Evolutionary conservation across 2,329 filamentous ascomycete species (phyloP).

Genomic region (Fusarium setosum): DNA sequence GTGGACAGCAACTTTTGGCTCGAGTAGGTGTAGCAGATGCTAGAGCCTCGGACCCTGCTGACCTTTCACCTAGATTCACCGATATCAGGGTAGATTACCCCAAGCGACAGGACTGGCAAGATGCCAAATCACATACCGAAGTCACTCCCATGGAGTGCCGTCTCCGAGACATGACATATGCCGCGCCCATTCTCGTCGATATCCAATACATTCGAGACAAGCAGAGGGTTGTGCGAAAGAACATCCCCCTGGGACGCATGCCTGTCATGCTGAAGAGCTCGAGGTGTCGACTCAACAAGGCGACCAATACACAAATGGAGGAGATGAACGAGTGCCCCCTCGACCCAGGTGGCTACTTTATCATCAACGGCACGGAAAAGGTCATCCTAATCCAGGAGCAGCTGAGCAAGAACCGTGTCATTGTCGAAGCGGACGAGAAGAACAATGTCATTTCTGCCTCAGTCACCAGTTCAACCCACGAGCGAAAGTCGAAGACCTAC

Average conservation of each 20-base stretch:
- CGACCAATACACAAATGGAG: constrained; percentile 89
- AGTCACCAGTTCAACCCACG: constrained; percentile 96
- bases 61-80: constrained; percentile 66
- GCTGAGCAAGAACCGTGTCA: constrained; percentile 98
- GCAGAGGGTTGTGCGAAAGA: constrained; percentile 77
- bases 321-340: constrained; percentile 94
- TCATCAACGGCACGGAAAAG: constrained; percentile 97
- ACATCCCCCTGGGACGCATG: constrained; percentile 87
- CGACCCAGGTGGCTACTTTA: constrained; percentile 97
- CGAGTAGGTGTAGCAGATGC: constrained; percentile 60
- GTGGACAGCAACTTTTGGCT: constrained; percentile 94
- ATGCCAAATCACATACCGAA: constrained; percentile 75
- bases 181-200: constrained; percentile 92
- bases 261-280: constrained; percentile 98
- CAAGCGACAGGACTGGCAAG: constrained; percentile 80
- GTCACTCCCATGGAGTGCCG: constrained; percentile 97
- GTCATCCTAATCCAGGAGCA: constrained; percentile 99
- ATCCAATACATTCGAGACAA: constrained; percentile 89
- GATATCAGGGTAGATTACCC: constrained; percentile 90
- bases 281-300: constrained; percentile 87
- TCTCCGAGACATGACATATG: constrained; percentile 97
- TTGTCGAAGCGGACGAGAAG: constrained; percentile 92
- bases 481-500: constrained; percentile 97
- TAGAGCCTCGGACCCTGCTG: neutral
- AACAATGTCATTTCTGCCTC: constrained; percentile 95